A percentile compares a stretch with the other conserved stretches of the same genome.
Evolutionary conservation across 176 grass and related monocot genomes (phyloP).

Genomic region (Secale cereale): DNA sequence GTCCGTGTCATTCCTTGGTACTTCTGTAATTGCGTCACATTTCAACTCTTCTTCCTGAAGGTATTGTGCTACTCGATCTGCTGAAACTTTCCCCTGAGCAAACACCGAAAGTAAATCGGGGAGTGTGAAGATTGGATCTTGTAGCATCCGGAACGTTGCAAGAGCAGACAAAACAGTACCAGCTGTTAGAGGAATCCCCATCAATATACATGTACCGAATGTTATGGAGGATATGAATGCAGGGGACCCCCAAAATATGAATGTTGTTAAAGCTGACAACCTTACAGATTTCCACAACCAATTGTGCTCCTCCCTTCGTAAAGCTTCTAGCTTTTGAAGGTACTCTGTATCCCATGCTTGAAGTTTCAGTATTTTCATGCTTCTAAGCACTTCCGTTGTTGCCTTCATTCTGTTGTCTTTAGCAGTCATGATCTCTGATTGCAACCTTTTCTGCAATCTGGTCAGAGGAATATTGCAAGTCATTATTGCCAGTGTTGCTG

Average conservation of each 20-base stretch:
- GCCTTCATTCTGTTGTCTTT: slow-evolving; percentile 96
- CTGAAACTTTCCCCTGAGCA: slow-evolving; percentile 96
- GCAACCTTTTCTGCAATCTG: slow-evolving; percentile 76
- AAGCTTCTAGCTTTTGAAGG: slow-evolving; percentile 77
- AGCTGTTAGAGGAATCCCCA: slow-evolving; percentile 84
- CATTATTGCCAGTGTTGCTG: slow-evolving; percentile 76
- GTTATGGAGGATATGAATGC: slow-evolving; percentile 85
- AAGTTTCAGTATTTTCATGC: slow-evolving; percentile 97
- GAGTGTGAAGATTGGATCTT: slow-evolving; percentile 88
- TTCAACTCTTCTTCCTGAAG: slow-evolving; percentile 92
- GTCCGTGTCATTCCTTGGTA: slow-evolving; percentile 51
- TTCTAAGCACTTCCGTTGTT: slow-evolving; percentile 87
- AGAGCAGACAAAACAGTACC: slow-evolving; percentile 95
- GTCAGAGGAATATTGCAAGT: slow-evolving; percentile 85
- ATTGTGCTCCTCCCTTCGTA: slow-evolving; percentile 61
- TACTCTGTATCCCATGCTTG: slow-evolving; percentile 93
- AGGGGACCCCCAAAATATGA: slow-evolving; percentile 91
- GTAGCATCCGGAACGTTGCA: slow-evolving; percentile 95
- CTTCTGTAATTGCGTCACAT: slow-evolving; percentile 52
- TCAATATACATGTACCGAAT: slow-evolving; percentile 84
- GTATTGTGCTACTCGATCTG: slow-evolving; percentile 75
- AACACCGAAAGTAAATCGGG: slow-evolving; percentile 91
- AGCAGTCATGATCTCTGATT: slow-evolving; percentile 79
- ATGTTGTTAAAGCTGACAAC: slow-evolving; percentile 54
- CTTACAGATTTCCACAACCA: slow-evolving; percentile 75